phyloP scores from a whole-genome alignment of 441 rosid genomes.

The Brassica balearica region DNA sequence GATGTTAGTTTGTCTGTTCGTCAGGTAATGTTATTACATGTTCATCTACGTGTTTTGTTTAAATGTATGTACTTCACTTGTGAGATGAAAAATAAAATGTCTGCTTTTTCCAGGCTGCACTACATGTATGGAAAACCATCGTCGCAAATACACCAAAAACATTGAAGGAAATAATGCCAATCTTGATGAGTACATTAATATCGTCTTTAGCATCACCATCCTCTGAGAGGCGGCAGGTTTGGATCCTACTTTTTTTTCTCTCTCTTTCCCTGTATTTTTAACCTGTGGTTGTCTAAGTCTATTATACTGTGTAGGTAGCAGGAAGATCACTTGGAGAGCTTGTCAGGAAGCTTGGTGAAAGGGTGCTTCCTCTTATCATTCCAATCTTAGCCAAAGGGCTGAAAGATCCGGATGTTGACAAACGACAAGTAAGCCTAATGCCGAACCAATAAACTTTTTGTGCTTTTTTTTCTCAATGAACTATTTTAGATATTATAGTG shows the following conservation, averaged over 20 bases:
- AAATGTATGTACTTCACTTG: slow-evolving; percentile 14
- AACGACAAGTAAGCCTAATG: slow-evolving; percentile 80
- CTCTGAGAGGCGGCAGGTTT: slow-evolving; percentile 98
- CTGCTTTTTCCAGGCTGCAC: slow-evolving; percentile 76
- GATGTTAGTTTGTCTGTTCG: slow-evolving; percentile 98
- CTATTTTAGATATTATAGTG: slow-evolving; percentile 4
- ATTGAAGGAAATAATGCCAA: slow-evolving; percentile 96
- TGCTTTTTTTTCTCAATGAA: neutral
- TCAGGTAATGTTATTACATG: slow-evolving; percentile 70
- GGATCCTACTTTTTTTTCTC: slow-evolving; percentile 27
- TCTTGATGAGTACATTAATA: slow-evolving; percentile 93
- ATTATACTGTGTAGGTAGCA: slow-evolving; percentile 69
- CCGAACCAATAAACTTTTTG: slow-evolving; percentile 13
- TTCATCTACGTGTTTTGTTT: slow-evolving; percentile 18
- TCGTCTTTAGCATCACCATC: slow-evolving; percentile 95
- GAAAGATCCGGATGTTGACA: slow-evolving; percentile 79
- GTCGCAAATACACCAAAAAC: slow-evolving; percentile 99
- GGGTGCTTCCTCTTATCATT: slow-evolving; percentile 98
- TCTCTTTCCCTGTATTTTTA: slow-evolving; percentile 5
- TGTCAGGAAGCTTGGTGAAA: slow-evolving; percentile 99
- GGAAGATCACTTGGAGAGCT: slow-evolving; percentile 98
- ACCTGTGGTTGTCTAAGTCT: slow-evolving; percentile 19
- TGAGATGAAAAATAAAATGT: slow-evolving; percentile 11
- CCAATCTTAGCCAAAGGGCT: slow-evolving; percentile 92
- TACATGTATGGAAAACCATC: slow-evolving; percentile 99